A percentile compares a stretch with the other conserved stretches of the same genome.
Conservation (phyloP, 2,329 filamentous ascomycete species). For the Colletotrichum viniferum region DNA sequence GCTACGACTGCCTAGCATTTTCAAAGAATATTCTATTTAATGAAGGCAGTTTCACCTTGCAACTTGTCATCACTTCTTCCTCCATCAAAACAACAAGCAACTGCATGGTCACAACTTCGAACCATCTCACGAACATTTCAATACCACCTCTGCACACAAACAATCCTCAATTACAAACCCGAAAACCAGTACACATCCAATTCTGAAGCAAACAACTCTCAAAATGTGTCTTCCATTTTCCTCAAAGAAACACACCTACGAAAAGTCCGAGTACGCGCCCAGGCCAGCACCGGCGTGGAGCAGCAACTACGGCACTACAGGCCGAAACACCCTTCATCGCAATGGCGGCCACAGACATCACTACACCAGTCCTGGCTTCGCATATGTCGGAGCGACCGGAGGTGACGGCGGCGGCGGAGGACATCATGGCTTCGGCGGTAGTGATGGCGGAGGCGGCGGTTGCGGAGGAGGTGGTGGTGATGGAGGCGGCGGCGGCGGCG, state of each 20-base stretch:
- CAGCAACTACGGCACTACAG: neutral
- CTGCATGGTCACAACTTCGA: neutral
- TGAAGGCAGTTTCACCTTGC: neutral
- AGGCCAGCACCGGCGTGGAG: neutral
- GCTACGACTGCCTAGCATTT: neutral
- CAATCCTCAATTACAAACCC: neutral
- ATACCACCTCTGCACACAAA: neutral
- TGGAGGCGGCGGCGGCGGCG: neutral
- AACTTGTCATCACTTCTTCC: neutral
- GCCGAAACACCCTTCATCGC: neutral
- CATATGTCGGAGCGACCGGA: neutral
- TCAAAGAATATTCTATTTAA: neutral
- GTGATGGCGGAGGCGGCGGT: neutral
- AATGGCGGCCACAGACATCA: neutral
- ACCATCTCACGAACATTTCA: neutral
- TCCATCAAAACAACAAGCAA: neutral
- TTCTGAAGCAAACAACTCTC: rapidly evolving
- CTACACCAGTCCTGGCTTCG: neutral
- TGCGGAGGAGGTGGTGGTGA: neutral
- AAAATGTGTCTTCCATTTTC: slow-evolving; percentile 1
- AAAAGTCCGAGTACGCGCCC: neutral
- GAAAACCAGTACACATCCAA: neutral
- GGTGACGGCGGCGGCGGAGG: neutral
- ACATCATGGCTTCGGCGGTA: neutral
- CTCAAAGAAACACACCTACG: neutral